Evolutionary conservation across 371 early-diverging fungal genomes (phyloP).

Genomic region (Mortierella sp.): DNA sequence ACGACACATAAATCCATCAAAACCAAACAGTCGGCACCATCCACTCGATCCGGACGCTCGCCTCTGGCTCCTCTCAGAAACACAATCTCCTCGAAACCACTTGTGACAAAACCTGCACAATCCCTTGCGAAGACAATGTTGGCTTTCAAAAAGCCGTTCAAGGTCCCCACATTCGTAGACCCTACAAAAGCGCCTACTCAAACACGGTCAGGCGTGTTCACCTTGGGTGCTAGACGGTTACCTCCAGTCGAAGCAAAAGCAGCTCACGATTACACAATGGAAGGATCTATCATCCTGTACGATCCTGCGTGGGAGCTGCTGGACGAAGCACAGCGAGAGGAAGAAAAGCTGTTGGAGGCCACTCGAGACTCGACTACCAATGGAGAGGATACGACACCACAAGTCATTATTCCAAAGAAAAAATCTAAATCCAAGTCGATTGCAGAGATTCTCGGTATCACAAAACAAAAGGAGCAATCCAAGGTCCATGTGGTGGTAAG

Average conservation of each 20-base stretch:
- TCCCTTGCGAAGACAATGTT: conserved; percentile 12
- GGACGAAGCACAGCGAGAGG: conserved; percentile 56
- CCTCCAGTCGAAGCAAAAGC: conserved; percentile 64
- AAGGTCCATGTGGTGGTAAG: conserved; percentile 70
- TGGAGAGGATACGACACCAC: conserved; percentile 37
- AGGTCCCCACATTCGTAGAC: conserved; percentile 37
- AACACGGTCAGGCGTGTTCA: conserved; percentile 33
- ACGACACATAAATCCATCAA: conserved; percentile 34
- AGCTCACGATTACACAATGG: conserved; percentile 86
- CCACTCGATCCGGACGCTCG: conserved; percentile 41
- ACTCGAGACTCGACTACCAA: conserved; percentile 28
- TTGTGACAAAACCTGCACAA: conserved; percentile 16
- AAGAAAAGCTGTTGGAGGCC: conserved; percentile 45
- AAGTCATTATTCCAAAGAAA: conserved; percentile 49
- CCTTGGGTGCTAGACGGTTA: conserved; percentile 74
- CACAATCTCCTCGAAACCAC: conserved; percentile 42
- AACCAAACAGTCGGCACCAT: conserved; percentile 11
- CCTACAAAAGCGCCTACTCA: conserved; percentile 33
- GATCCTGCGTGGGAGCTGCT: conserved; percentile 72
- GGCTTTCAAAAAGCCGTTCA: conserved; percentile 31
- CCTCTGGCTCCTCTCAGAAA: conserved; percentile 20
- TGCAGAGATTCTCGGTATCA: conserved; percentile 61
- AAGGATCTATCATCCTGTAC: conserved; percentile 88
- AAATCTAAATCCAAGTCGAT: conserved; percentile 56
- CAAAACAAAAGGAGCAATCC: conserved; percentile 62